Evolutionary conservation across 208 protist genomes (phyloP).

Genomic region (Acanthamoeba culbertsoni): DNA sequence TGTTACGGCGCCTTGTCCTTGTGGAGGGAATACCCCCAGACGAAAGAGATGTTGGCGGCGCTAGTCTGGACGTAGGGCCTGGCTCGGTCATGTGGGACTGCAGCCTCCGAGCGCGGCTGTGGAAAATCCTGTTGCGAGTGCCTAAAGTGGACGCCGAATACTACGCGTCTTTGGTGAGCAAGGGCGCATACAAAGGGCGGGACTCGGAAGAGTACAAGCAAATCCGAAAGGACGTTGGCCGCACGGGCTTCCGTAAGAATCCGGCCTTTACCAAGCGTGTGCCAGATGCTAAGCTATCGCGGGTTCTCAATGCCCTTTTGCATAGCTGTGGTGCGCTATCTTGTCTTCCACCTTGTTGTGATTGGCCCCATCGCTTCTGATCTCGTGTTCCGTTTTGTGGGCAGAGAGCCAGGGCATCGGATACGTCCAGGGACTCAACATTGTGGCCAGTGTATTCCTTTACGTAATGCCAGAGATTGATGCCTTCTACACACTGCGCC

Average conservation of each 20-base stretch:
- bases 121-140: constrained; percentile 80
- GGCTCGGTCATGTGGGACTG: constrained; percentile 43
- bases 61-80: constrained; percentile 23
- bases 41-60: not conserved
- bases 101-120: constrained; percentile 74
- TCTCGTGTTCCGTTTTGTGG: not conserved
- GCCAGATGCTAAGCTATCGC: constrained; percentile 63
- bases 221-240: constrained; percentile 71
- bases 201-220: constrained; percentile 45
- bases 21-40: constrained; percentile 69
- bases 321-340: constrained; percentile 49
- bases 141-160: constrained; percentile 43
- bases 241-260: constrained; percentile 73
- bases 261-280: constrained; percentile 67
- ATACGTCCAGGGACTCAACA: constrained; percentile 85
- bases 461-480: constrained; percentile 85
- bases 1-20: constrained; percentile 61
- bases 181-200: constrained; percentile 56
- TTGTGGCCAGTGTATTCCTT: constrained; percentile 77
- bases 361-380: not conserved
- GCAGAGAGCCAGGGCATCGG: constrained; percentile 5
- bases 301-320: constrained; percentile 76
- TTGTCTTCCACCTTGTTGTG: not conserved
- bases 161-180: constrained; percentile 71
- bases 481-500: constrained; percentile 76